A percentile compares a stretch with the other conserved stretches of the same genome.
Conservation (phyloP, 2,329 filamentous ascomycete species). For the Aspergillus sp. region DNA sequence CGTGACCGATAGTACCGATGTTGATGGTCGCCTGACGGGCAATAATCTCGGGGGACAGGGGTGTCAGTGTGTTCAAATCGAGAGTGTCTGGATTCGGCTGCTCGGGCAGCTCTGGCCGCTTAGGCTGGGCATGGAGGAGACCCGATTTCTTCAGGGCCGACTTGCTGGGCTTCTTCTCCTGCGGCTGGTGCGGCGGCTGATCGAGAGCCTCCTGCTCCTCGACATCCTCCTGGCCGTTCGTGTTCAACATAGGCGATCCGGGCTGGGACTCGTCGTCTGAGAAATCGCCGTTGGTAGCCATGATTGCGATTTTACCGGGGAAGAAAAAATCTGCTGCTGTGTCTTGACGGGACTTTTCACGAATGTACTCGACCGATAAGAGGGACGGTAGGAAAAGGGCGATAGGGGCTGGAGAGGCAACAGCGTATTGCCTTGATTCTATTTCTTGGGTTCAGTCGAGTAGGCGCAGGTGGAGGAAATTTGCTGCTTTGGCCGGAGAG, state of each 20-base stretch:
- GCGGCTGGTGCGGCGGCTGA: constrained; percentile 20
- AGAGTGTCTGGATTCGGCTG: constrained; percentile 89
- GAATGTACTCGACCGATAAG: background rate
- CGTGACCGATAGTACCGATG: constrained; percentile 96
- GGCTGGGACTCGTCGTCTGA: constrained; percentile 49
- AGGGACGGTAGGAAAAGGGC: background rate
- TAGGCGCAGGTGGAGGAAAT: constrained; percentile 21
- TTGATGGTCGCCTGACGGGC: constrained; percentile 97
- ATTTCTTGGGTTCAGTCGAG: too few relatives aligned
- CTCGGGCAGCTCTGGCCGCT: constrained; percentile 64
- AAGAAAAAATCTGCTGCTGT: constrained; percentile 11
- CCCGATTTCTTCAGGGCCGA: constrained; percentile 75
- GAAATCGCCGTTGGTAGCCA: constrained; percentile 50
- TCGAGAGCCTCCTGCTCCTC: constrained; percentile 65
- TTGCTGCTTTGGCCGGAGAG: constrained; percentile 23
- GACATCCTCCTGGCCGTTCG: constrained; percentile 58
- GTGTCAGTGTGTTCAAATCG: constrained; percentile 70
- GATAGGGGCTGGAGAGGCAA: too few relatives aligned
- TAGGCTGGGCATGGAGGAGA: constrained; percentile 45
- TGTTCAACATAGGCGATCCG: constrained; percentile 45
- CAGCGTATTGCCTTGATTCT: too few relatives aligned
- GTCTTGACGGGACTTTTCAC: background rate
- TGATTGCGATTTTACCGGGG: constrained; percentile 29
- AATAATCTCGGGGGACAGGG: constrained; percentile 93
- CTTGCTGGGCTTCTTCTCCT: constrained; percentile 62